phyloP scores from a whole-genome alignment of 176 grass and related monocot genomes.

The Chloris gayana region DNA sequence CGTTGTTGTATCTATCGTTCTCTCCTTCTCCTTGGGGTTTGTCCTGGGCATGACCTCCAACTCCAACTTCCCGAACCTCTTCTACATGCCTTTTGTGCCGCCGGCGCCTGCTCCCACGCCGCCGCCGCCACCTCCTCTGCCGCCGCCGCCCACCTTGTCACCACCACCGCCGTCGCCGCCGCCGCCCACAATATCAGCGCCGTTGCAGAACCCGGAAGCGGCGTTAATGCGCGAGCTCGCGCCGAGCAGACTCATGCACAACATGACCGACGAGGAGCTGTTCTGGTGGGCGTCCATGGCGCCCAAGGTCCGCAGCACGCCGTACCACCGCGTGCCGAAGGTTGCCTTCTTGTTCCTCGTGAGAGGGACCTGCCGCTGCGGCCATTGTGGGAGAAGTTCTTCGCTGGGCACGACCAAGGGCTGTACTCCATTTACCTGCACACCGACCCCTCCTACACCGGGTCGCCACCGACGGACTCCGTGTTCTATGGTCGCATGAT shows the following conservation, averaged over 20 bases:
- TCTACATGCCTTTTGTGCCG: neutral
- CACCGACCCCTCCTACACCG: slow-evolving; percentile 49
- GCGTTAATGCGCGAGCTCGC: neutral
- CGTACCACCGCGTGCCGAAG: slow-evolving; percentile 51
- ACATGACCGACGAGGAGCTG: slow-evolving; percentile 69
- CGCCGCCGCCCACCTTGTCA: neutral
- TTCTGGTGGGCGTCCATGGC: slow-evolving; percentile 63
- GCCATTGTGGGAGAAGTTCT: slow-evolving; percentile 82
- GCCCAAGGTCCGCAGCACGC: slow-evolving; percentile 39
- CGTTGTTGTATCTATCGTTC: neutral
- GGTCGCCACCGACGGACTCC: slow-evolving; percentile 49
- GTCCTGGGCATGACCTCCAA: slow-evolving; percentile 49
- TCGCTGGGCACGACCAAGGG: slow-evolving; percentile 58
- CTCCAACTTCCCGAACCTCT: slow-evolving; percentile 34
- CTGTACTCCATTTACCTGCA: slow-evolving; percentile 80
- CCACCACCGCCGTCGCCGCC: neutral
- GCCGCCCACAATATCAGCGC: neutral
- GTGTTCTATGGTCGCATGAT: slow-evolving; percentile 69
- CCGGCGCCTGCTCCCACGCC: neutral
- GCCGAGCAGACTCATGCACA: slow-evolving; percentile 34
- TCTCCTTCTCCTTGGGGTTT: slow-evolving; percentile 50
- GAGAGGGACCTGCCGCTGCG: slow-evolving; percentile 53
- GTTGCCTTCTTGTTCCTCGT: slow-evolving; percentile 82
- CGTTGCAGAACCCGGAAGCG: neutral
- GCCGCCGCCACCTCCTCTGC: neutral